phyloP scores from a whole-genome alignment of 2,329 filamentous ascomycete species.

The Ascocoryne sarcoides region DNA sequence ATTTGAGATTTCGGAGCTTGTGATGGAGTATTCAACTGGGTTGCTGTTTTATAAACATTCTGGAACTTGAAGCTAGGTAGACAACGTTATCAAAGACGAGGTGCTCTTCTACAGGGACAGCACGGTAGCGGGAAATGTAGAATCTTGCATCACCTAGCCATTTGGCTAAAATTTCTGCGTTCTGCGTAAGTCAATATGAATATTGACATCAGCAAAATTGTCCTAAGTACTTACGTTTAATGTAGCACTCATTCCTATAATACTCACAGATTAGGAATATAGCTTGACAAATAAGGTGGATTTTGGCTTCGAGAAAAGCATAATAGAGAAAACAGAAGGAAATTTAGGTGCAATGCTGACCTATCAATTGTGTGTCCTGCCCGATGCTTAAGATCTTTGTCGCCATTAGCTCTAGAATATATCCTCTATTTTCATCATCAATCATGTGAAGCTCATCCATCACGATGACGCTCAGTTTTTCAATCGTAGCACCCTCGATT shows the following conservation, averaged over 20 bases:
- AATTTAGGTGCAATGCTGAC: background rate
- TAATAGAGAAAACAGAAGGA: background rate
- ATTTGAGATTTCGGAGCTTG: conserved; percentile 27
- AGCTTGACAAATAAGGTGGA: background rate
- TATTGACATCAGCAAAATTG: too few species aligned
- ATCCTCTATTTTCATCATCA: conserved; percentile 68
- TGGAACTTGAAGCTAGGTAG: conserved; percentile 53
- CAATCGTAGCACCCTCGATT: conserved; percentile 59
- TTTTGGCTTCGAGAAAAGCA: too few species aligned
- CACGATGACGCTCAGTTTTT: conserved; percentile 57
- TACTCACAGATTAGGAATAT: conserved; percentile 29
- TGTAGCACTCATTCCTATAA: conserved; percentile 65
- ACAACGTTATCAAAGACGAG: conserved; percentile 62
- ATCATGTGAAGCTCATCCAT: conserved; percentile 79
- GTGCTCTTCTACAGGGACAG: conserved; percentile 68
- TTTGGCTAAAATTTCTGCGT: conserved; percentile 56
- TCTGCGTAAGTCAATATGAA: too few species aligned
- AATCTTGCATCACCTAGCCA: conserved; percentile 61
- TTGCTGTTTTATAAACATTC: conserved; percentile 49
- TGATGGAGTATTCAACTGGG: conserved; percentile 35
- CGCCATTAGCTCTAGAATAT: conserved; percentile 64
- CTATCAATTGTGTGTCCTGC: conserved; percentile 52
- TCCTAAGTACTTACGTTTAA: conserved; percentile 47
- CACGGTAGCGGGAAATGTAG: conserved; percentile 64
- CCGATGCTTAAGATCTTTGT: conserved; percentile 64